Evolutionary conservation across 2,329 filamentous ascomycete genomes (phyloP), one percentile per base, ranked within the genome.

Genomic region (Fusarium sp.): DNA sequence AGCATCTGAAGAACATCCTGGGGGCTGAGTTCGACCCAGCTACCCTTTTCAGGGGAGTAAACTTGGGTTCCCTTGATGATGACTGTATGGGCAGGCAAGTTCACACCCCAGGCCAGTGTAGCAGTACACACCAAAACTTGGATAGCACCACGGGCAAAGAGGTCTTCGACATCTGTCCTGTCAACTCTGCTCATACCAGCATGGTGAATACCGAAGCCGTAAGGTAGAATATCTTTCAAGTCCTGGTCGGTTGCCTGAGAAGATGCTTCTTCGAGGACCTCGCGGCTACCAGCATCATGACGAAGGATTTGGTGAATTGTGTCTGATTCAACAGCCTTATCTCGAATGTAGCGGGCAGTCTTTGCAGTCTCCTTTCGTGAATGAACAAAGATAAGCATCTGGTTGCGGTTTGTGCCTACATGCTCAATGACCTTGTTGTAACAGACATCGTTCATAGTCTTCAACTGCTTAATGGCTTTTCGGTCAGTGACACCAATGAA

Each of bases 1-100:
- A 99, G 89, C 97, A 99, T 99, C 80, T 99, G 96, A 53, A 99
- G 85, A 37, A 99, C 95, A 82, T 99, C 96, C 79, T 99, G 96
- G 14, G 96, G 96, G 76, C 94, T 98, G 56, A 99, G 82, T 79
- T 99, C 97, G 21, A 99, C 94, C 95, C 96, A 99, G 80, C 93
- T 96, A 83, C 96, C 96, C 83, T 98, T 98, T 79, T 99, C 96
- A 1, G 96, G 96, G 0, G 96, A 98, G 82, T 99, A 99, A 21
- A 99, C 92, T 77, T 97, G 94, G 2, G 96, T 99, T 58, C 96
- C 96, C 82, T 99, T 99, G 84, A 99, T 99, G 77, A 99, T 95
- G 76, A 99, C 96, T 1, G 96, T 98, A 77, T 99, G 96, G 4
- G 96, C 96, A 7, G 96, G 96, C 77, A 99, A 83, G 80, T 99